Conservation (phyloP, 176 grass and related monocot genomes). For the Pontederia crassipes region DNA sequence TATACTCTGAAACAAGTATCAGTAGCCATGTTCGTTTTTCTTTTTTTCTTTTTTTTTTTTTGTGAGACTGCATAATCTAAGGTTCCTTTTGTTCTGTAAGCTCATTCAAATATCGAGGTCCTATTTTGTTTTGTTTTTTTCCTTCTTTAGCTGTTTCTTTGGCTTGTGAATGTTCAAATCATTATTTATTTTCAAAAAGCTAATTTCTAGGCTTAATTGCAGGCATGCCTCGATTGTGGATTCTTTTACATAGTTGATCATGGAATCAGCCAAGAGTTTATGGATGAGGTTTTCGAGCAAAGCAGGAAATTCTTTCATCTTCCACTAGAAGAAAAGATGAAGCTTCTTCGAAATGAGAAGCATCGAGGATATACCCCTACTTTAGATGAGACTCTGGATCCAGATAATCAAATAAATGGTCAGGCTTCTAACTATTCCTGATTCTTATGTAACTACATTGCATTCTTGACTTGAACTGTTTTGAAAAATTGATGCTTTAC, state of each 20-base stretch:
- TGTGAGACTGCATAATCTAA: too few species aligned
- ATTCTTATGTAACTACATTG: background rate
- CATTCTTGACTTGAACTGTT: background rate
- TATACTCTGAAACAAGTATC: too few species aligned
- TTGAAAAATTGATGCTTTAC: background rate
- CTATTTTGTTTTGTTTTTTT: too few species aligned
- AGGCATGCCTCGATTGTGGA: conserved; percentile 92
- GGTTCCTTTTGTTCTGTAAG: too few species aligned
- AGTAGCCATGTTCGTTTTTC: too few species aligned
- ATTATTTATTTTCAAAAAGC: background rate
- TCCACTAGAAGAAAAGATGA: conserved; percentile 72
- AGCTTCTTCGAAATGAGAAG: conserved; percentile 67
- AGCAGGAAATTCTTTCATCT: conserved; percentile 89
- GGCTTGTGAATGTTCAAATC: too few species aligned
- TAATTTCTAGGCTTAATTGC: conserved; percentile 8
- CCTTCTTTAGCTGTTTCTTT: too few species aligned
- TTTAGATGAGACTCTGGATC: conserved; percentile 75
- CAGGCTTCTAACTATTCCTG: background rate
- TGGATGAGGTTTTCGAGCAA: conserved; percentile 74
- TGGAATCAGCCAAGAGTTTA: conserved; percentile 74
- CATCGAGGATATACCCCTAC: conserved; percentile 79
- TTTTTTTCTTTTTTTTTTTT: too few species aligned
- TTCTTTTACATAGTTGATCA: conserved; percentile 95
- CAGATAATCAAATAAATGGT: conserved; percentile 87
- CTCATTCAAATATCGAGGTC: too few species aligned